Percentiles rank a stretch among this genome's conserved stretches.
These are phyloP conservation scores for Lactarius deliciosus DNA, from an alignment of 768 basidiomycete genomes.

Conservation along the genomic window DNA sequence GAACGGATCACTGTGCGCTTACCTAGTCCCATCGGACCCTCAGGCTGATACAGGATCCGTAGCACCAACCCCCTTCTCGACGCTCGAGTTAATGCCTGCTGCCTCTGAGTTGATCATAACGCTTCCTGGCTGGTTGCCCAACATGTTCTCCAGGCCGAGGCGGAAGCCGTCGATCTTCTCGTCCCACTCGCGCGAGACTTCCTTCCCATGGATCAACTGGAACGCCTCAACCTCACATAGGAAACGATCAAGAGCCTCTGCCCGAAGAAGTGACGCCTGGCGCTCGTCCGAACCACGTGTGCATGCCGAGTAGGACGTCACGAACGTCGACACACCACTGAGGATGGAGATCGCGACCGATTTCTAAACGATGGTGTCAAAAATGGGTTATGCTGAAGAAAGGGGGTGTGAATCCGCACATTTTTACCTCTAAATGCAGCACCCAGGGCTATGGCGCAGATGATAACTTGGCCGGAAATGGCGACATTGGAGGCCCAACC, in stretches of 20 bases:
- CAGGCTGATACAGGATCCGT: not conserved
- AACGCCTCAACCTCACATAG: slow-evolving; percentile 61
- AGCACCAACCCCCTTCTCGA: not conserved
- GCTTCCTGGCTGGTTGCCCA: slow-evolving; percentile 40
- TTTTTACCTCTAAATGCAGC: slow-evolving; percentile 31
- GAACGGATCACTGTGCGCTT: not conserved
- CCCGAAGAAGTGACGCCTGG: slow-evolving; percentile 52
- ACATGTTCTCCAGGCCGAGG: slow-evolving; percentile 46
- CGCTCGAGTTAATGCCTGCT: not conserved
- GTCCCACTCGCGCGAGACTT: slow-evolving; percentile 40
- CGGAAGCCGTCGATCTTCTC: slow-evolving; percentile 38
- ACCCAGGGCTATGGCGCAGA: slow-evolving; percentile 34
- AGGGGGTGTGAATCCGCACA: slow-evolving; percentile 1
- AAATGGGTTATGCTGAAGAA: not conserved
- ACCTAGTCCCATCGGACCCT: not conserved
- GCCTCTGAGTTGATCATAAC: slow-evolving; percentile 8
- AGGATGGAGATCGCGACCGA: slow-evolving; percentile 43
- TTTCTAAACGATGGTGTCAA: slow-evolving; percentile 31
- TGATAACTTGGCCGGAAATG: slow-evolving; percentile 33
- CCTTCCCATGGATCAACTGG: slow-evolving; percentile 51
- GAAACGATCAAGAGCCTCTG: slow-evolving; percentile 64
- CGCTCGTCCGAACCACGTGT: slow-evolving; percentile 70
- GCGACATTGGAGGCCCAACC: slow-evolving; percentile 29
- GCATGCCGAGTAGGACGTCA: slow-evolving; percentile 72
- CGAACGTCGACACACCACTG: slow-evolving; percentile 62